Conservation (phyloP, 2,329 filamentous ascomycete species). For the Paramyrothecium roridum region DNA sequence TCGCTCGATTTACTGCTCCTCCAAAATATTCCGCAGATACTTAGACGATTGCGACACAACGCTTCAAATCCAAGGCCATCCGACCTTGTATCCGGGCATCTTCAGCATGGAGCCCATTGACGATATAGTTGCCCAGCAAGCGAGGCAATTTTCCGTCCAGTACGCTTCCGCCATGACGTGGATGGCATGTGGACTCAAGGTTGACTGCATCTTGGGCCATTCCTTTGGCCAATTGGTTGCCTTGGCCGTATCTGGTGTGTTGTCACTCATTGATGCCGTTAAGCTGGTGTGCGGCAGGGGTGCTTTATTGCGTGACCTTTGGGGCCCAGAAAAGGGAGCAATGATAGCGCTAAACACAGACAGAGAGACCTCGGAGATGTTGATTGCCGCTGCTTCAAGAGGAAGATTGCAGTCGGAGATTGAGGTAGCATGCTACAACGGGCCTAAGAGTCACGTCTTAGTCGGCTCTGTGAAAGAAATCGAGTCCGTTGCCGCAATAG, state of each 20-base stretch:
- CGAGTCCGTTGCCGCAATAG: background rate
- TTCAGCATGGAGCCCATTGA: constrained; percentile 19
- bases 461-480: constrained; percentile 27
- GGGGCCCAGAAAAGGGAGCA: constrained; percentile 30
- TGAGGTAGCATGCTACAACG: constrained; percentile 45
- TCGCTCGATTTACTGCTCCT: constrained; percentile 26
- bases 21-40: constrained; percentile 14
- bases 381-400: background rate
- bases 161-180: constrained; percentile 30
- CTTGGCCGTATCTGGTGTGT: constrained; percentile 27
- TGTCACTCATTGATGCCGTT: constrained; percentile 27
- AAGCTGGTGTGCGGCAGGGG: constrained; percentile 24
- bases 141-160: constrained; percentile 34
- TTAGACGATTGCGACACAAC: constrained; percentile 9
- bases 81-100: constrained; percentile 26
- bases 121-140: constrained; percentile 30
- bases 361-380: background rate
- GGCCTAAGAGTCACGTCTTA: constrained; percentile 36
- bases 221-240: constrained; percentile 40
- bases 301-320: constrained; percentile 21
- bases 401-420: background rate
- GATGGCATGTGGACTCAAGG: constrained; percentile 29
- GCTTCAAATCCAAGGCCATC: constrained; percentile 11
- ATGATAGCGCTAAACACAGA: constrained; percentile 37
- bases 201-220: constrained; percentile 28